Percentiles rank a stretch among this genome's conserved stretches.
Evolutionary conservation across 2,329 filamentous ascomycete species (phyloP).

Genomic region (Tolypocladium inflatum): DNA sequence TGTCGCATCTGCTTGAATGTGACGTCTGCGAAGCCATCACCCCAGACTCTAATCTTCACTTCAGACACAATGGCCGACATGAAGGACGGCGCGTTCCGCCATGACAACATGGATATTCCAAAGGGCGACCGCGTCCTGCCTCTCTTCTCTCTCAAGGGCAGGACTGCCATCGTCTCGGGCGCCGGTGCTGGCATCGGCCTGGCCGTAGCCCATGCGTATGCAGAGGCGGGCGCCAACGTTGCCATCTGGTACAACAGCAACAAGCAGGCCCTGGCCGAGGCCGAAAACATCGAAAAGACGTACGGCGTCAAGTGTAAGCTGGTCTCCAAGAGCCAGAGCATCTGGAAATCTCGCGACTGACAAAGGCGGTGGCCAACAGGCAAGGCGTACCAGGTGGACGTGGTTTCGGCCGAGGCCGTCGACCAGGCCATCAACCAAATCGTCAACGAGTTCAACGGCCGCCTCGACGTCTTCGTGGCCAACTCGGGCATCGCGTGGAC

Average conservation of each 20-base stretch:
- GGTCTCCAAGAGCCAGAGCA: neutral
- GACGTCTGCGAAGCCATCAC: neutral
- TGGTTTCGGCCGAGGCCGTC: conserved; percentile 43
- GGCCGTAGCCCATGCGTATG: conserved; percentile 51
- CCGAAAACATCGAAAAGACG: conserved; percentile 52
- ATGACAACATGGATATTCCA: conserved; percentile 43
- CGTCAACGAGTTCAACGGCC: conserved; percentile 59
- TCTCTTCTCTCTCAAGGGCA: conserved; percentile 60
- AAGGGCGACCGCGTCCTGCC: conserved; percentile 44
- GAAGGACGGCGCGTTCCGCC: conserved; percentile 42
- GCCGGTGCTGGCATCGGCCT: conserved; percentile 59
- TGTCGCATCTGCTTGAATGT: neutral
- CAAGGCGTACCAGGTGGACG: conserved; percentile 46
- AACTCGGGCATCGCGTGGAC: conserved; percentile 72
- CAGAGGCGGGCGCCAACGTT: conserved; percentile 63
- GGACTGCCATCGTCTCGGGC: conserved; percentile 61
- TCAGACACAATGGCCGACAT: conserved; percentile 26
- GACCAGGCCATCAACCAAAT: conserved; percentile 40
- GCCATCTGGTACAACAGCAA: conserved; percentile 67
- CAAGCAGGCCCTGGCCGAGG: conserved; percentile 50
- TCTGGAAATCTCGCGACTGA: neutral
- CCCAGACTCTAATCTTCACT: neutral
- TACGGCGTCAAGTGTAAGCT: conserved; percentile 58
- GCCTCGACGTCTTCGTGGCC: conserved; percentile 70
- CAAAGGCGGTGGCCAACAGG: conserved; percentile 1